Conservation (phyloP, 2,329 filamentous ascomycete species). For the Ascochyta koolunga region DNA sequence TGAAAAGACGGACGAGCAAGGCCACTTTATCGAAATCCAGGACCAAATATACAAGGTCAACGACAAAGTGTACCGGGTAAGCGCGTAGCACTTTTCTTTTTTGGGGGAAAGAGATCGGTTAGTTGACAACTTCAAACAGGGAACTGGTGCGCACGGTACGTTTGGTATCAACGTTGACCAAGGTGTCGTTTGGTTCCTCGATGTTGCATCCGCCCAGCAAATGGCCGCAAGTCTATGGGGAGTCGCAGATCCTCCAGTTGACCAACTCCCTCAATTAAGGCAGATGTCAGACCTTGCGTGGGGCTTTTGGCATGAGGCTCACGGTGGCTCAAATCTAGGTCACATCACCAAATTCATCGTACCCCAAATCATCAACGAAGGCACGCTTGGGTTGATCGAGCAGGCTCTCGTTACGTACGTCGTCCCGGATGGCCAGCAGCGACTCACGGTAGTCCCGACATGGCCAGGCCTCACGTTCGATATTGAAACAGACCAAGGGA, state of each 20-base stretch:
- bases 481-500: background rate
- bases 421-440: background rate
- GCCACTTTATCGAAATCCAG: background rate
- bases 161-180: constrained; percentile 13
- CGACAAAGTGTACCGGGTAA: constrained; percentile 3
- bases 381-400: constrained; percentile 1
- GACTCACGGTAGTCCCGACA: background rate
- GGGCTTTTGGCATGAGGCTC: constrained; percentile 14
- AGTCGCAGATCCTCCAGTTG: background rate
- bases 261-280: constrained; percentile 5
- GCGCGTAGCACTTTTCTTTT: background rate
- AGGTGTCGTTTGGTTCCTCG: constrained; percentile 17
- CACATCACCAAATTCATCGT: constrained; percentile 17
- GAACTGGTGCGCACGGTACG: constrained; percentile 7
- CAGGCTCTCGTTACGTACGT: background rate
- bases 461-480: constrained; percentile 9
- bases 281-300: constrained; percentile 20
- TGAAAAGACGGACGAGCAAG: background rate
- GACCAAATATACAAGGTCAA: constrained; percentile 14
- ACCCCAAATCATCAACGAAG: constrained; percentile 4
- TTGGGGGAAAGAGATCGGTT: background rate
- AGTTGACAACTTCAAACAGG: background rate
- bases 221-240: background rate
- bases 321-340: background rate
- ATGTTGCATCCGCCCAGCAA: constrained; percentile 1